Base-by-base conservation (phyloP, 2,329 filamentous ascomycete genomes). In the Phaeosphaeria sp. region DNA sequence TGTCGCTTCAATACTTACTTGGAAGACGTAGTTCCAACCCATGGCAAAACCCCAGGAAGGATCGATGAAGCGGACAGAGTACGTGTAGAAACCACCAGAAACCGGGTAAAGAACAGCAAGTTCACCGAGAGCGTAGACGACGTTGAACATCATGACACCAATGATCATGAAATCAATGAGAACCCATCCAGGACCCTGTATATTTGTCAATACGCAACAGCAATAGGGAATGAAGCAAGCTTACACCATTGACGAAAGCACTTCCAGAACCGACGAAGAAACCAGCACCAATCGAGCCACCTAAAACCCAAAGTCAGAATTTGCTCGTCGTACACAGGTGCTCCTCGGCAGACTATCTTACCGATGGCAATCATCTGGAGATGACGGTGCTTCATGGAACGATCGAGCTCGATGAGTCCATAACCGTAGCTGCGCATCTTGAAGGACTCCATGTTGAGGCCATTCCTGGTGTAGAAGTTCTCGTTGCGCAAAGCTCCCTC, bases 361-460 rank as follows among this genome's bases (percentile, higher is more conserved):
- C 30, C 84, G 39, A 87, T 86, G 67, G 84, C 83, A 74, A 87
- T 87, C 85, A 87, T 87, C 75, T 87, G 83, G 64, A 87, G 74
- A 74, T 87, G 85, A 62, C 85, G 83, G 51, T 79, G 78, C 78
- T 84, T 83, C 79, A 87, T 84, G 65, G 73, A 74, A 66, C 71
- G 73, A 68, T 76, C 74, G 56, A 76, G 68, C 23, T 72, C 71
- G 41, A 66, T 27, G 20, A 50, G 48, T 33, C 60, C 66, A 21
- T 62, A 65, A 20, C 57, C 60, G 27, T 69, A 71, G 57, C 72
- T 72, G 36, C 74, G 73, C 30, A 36, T 36, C 61, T 71, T 60
- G 66, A 75, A 76, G 20, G 74, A 76, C 61, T 60, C 65, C 25
- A 75, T 50, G 61, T 72, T 75, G 46, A 76, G 62, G 56, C 74